These are phyloP conservation scores for Alternaria hordeiaustralica DNA, from an alignment of 2,329 filamentous ascomycete genomes.

Conservation along the genomic window DNA sequence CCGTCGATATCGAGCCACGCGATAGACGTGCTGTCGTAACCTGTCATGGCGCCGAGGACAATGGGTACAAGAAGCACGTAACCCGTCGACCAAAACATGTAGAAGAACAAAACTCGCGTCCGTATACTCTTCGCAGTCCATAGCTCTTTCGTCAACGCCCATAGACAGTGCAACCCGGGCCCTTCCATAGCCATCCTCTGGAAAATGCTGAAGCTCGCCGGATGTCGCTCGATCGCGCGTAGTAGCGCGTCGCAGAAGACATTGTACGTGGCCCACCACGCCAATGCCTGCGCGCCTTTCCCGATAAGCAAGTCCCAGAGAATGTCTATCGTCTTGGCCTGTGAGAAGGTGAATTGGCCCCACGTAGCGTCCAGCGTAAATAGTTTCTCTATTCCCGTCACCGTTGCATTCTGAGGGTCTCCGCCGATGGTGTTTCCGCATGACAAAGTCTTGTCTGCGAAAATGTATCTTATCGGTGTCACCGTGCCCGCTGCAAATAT, in stretches of 20 bases:
- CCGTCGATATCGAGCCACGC: constrained; percentile 36
- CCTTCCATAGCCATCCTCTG: constrained; percentile 41
- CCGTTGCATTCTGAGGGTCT: constrained; percentile 18
- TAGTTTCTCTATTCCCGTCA: constrained; percentile 32
- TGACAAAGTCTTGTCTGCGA: constrained; percentile 18
- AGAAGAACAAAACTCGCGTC: constrained; percentile 34
- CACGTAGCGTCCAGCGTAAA: constrained; percentile 38
- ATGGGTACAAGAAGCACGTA: constrained; percentile 44
- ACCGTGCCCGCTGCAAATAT: constrained; percentile 13
- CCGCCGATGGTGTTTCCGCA: constrained; percentile 15
- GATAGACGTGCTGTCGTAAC: constrained; percentile 41
- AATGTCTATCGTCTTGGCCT: constrained; percentile 46
- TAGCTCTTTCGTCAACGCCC: constrained; percentile 36
- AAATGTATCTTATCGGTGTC: constrained; percentile 14
- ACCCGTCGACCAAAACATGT: constrained; percentile 37
- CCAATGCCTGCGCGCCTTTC: constrained; percentile 40
- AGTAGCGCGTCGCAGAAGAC: constrained; percentile 46
- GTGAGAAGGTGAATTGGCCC: constrained; percentile 36
- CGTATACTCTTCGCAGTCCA: constrained; percentile 27
- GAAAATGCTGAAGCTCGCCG: constrained; percentile 44
- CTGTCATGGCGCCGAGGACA: constrained; percentile 46
- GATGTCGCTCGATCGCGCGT: constrained; percentile 43
- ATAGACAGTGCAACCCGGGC: constrained; percentile 27
- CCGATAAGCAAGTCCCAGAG: constrained; percentile 46
- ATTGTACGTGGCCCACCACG: constrained; percentile 37